Conservation (phyloP, 805 yeast genomes). For the Ogataea neopini region DNA sequence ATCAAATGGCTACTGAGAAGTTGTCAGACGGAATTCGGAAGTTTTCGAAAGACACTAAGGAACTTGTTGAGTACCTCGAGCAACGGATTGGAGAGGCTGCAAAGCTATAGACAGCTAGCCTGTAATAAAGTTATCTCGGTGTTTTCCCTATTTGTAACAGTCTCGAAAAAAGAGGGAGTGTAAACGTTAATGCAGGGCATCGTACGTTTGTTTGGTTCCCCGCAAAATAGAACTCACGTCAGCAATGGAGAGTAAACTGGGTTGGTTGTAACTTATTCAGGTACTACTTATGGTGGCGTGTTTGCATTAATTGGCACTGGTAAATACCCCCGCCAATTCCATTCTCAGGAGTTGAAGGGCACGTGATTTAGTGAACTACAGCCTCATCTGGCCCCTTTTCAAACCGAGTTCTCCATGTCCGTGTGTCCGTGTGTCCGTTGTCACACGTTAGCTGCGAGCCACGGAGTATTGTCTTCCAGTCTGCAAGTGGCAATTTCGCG, state of each 20-base stretch:
- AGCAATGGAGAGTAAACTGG: no score
- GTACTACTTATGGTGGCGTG: no score
- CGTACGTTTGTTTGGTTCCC: neutral
- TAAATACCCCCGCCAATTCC: neutral
- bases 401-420: slow-evolving; percentile 8
- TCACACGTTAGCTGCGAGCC: slow-evolving; percentile 4
- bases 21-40: slow-evolving; percentile 96
- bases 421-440: slow-evolving; percentile 4
- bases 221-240: neutral
- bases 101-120: slow-evolving; percentile 2
- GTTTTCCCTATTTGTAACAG: neutral
- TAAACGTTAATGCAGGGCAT: neutral
- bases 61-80: slow-evolving; percentile 15
- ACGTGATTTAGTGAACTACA: neutral
- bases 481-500: slow-evolving; percentile 6
- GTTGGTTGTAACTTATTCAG: no score
- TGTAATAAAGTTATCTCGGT: neutral
- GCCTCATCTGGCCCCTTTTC: neutral
- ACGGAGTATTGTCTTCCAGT: slow-evolving; percentile 15
- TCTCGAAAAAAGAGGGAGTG: neutral
- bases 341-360: neutral
- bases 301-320: no score
- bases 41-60: slow-evolving; percentile 52
- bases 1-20: slow-evolving; percentile 98
- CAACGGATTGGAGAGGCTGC: slow-evolving; percentile 12